A percentile compares a stretch with the other conserved stretches of the same genome.
Conservation (phyloP, 768 basidiomycete genomes). For the Steccherinum ochraceum region DNA sequence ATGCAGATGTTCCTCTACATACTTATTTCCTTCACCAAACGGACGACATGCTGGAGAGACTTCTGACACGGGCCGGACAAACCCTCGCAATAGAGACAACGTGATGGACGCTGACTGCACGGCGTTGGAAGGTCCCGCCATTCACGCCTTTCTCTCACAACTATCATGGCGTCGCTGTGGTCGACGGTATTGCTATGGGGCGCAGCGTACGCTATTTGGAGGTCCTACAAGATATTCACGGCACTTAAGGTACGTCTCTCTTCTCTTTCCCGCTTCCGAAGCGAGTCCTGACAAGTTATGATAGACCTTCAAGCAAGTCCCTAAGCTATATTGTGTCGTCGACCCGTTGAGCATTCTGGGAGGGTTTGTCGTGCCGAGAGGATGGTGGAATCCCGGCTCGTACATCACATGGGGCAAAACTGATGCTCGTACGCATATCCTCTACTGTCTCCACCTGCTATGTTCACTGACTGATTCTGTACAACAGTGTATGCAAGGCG, state of each 20-base stretch:
- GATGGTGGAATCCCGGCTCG: neutral
- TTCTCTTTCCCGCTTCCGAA: neutral
- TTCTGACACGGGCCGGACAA: no score
- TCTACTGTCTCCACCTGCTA: no score
- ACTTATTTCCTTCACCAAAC: no score
- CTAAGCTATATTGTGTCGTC: conserved; percentile 1
- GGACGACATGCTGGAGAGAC: no score
- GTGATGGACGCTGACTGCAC: no score
- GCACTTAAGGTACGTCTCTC: neutral
- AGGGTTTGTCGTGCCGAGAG: neutral
- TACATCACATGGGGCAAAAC: neutral
- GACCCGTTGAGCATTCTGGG: neutral
- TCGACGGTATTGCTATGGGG: neutral
- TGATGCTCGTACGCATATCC: neutral
- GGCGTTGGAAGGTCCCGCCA: no score
- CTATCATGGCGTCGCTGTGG: neutral
- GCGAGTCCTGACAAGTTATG: neutral
- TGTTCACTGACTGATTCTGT: neutral
- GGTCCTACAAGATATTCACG: neutral
- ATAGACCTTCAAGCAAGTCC: neutral
- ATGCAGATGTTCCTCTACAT: no score
- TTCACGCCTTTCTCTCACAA: no score
- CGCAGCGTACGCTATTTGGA: neutral
- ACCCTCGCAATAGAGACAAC: no score
- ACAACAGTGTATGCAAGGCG: conserved; percentile 1